These are phyloP conservation scores for Begonia loranthoides DNA, from an alignment of 306 rosid genomes.

Conservation along the genomic window DNA sequence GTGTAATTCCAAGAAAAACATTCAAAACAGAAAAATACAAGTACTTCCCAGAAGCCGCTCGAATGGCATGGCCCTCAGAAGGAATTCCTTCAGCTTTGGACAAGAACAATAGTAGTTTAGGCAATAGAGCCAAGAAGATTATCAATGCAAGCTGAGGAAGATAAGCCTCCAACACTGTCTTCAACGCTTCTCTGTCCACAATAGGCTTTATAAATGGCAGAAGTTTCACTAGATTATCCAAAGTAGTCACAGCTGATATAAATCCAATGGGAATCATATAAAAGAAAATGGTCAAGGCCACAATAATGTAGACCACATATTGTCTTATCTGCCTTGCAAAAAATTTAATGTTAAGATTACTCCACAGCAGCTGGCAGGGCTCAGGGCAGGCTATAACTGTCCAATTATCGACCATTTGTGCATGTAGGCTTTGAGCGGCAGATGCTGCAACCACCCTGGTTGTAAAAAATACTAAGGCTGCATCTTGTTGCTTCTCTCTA, in stretches of 20 bases:
- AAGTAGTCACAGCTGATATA: conserved; percentile 66
- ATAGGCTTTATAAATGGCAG: conserved; percentile 65
- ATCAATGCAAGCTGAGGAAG: conserved; percentile 86
- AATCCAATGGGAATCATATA: conserved; percentile 66
- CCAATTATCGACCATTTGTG: conserved; percentile 64
- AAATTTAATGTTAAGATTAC: conserved; percentile 53
- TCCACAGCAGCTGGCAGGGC: conserved; percentile 64
- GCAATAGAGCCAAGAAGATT: conserved; percentile 69
- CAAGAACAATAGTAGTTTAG: conserved; percentile 56
- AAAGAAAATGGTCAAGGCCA: conserved; percentile 52
- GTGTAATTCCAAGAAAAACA: conserved; percentile 74
- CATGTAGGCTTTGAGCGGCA: conserved; percentile 82
- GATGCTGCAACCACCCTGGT: conserved; percentile 61
- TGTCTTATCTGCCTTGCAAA: conserved; percentile 56
- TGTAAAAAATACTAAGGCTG: conserved; percentile 68
- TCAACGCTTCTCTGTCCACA: conserved; percentile 18
- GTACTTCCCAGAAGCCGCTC: conserved; percentile 93
- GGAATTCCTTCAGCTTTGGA: conserved; percentile 84
- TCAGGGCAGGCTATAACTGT: conserved; percentile 61
- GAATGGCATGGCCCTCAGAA: conserved; percentile 54
- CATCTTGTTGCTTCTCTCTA: conserved; percentile 68
- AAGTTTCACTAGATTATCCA: conserved; percentile 47
- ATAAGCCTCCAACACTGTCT: conserved; percentile 70
- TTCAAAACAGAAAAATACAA: conserved; percentile 67
- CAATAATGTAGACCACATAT: conserved; percentile 47